phyloP scores from a whole-genome alignment of 1,139 yeast species.

The Kurtzmaniella quercitrusa region DNA sequence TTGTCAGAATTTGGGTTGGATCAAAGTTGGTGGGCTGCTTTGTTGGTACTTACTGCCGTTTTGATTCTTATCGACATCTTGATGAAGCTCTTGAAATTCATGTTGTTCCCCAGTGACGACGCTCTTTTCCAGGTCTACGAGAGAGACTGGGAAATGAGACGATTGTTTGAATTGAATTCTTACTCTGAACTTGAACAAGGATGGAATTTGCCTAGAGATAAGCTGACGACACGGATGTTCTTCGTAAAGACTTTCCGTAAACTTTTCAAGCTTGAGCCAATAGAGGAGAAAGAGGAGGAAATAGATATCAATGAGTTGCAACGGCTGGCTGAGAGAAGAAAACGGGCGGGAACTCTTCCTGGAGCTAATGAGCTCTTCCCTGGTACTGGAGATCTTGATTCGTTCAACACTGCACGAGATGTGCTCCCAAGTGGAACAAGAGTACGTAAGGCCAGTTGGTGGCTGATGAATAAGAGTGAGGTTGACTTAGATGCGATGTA shows the following conservation, averaged over 20 bases:
- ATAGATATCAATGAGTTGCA: not conserved
- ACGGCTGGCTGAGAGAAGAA: conserved; percentile 34
- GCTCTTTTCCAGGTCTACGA: conserved; percentile 78
- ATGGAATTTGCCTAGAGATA: conserved; percentile 63
- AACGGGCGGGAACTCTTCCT: conserved; percentile 50
- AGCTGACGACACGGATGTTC: conserved; percentile 22
- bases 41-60: conserved; percentile 51
- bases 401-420: conserved; percentile 18
- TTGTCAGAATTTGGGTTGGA: conserved; percentile 75
- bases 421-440: conserved; percentile 68
- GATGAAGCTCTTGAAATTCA: conserved; percentile 51
- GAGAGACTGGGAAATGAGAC: conserved; percentile 61
- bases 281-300: conserved; percentile 4
- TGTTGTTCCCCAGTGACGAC: conserved; percentile 67
- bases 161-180: conserved; percentile 69
- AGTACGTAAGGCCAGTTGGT: conserved; percentile 21
- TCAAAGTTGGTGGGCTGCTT: conserved; percentile 79
- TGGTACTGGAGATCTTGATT: conserved; percentile 42
- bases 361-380: conserved; percentile 46
- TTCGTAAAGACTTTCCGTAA: conserved; percentile 12
- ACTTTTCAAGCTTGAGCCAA: conserved; percentile 4
- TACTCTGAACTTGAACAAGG: conserved; percentile 73
- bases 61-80: conserved; percentile 67
- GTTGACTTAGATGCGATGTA: conserved; percentile 61
- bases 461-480: conserved; percentile 24